Percentiles rank a stretch among this genome's conserved stretches.
phyloP scores from a whole-genome alignment of 169 alveolate genomes.

The Prorocentrum cordatum region DNA sequence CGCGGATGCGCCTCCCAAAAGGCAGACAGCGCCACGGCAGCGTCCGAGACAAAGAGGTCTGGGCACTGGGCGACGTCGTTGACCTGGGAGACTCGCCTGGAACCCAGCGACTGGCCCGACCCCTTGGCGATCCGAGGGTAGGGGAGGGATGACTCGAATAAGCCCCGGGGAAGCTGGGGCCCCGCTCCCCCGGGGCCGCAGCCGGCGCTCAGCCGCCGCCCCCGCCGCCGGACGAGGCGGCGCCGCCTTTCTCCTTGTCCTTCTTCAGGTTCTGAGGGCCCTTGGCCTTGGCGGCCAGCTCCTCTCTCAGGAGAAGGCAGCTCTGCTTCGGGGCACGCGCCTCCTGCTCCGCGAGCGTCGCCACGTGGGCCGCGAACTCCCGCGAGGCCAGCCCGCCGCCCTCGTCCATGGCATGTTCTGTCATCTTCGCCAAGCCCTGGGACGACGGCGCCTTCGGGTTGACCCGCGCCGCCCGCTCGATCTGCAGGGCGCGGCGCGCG shows the following conservation, averaged over 20 bases:
- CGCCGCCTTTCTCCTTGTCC: background rate
- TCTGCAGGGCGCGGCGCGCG: background rate
- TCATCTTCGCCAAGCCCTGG: background rate
- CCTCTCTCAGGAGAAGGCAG: background rate
- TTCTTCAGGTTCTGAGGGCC: background rate
- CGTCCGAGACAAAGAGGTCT: too few relatives aligned
- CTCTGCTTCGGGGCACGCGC: background rate
- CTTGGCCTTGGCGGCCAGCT: background rate
- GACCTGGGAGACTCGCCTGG: too few relatives aligned
- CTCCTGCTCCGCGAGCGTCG: background rate
- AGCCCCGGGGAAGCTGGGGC: background rate
- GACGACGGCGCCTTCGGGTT: background rate
- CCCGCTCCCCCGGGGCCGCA: background rate
- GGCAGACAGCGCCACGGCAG: background rate
- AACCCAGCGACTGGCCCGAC: background rate
- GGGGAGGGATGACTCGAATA: background rate
- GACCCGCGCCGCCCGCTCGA: background rate
- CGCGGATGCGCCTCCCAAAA: background rate
- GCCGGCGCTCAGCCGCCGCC: background rate
- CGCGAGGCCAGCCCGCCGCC: background rate
- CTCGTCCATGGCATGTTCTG: background rate
- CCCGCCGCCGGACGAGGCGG: background rate
- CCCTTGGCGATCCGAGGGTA: background rate
- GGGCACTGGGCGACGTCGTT: too few relatives aligned
- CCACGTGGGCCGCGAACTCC: background rate